Conservation (phyloP, 116 monocot genomes). For the Phalaenopsis hybrid region DNA sequence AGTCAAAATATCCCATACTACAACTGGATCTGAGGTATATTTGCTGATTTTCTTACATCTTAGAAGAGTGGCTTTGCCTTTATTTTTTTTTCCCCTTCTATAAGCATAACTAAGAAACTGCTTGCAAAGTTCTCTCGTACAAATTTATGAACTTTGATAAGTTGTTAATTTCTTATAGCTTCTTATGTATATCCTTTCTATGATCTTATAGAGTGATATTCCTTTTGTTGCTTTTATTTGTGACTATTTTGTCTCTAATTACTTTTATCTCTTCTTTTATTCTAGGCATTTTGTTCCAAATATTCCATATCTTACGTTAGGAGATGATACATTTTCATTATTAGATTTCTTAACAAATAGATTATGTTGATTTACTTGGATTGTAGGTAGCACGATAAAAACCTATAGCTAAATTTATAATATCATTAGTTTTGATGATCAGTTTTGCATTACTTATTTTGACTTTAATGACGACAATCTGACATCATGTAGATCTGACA, state of each 20-base stretch:
- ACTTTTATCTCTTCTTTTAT: not conserved
- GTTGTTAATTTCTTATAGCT: not conserved
- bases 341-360: not conserved
- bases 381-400: not conserved
- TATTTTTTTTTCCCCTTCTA: not conserved
- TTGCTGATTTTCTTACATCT: not conserved
- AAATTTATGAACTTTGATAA: not conserved
- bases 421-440: not conserved
- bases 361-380: not conserved
- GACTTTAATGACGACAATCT: not conserved
- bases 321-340: not conserved
- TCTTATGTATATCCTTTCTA: not conserved
- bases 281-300: not conserved
- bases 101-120: not conserved
- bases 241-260: not conserved
- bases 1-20: slow-evolving; percentile 92
- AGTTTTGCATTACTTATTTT: too few relatives aligned
- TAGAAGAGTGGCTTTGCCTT: not conserved
- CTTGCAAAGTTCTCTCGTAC: not conserved
- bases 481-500: not conserved
- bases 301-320: not conserved
- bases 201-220: not conserved
- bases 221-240: not conserved
- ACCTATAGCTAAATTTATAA: not conserved
- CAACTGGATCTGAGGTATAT: slow-evolving; percentile 82